Base-by-base conservation (phyloP, 352 stramenopile species). In the Phytophthora nicotianae region DNA sequence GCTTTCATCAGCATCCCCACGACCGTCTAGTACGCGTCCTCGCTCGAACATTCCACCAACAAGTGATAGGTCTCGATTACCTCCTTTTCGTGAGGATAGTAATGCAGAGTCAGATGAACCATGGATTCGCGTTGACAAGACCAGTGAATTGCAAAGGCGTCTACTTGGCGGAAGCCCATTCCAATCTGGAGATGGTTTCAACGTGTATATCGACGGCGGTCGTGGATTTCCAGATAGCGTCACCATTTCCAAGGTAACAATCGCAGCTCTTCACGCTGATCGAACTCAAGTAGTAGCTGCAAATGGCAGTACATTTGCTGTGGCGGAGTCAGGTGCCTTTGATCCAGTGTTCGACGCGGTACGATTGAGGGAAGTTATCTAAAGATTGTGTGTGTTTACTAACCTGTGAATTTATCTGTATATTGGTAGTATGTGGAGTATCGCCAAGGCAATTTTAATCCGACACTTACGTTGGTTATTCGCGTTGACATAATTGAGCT, bases 401-500 rank as follows among this genome's bases (percentile, higher is more conserved):
- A 3, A 17, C 14, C 33, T 19, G 33, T 17, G n/a, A 26, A 41
- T 54, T 49, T 9, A 23, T 48, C 17, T 60, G 17, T 13, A 61
- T 49, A 16, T 14, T 45, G 23, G 20, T 47, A 91, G 84, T 85
- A 74, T 47, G 51, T 81, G 50, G 90, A 96, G 47, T 97, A 83
- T 40, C 85, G 89, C 1, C 79, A 90, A 42, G 77, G 76, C 38
- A 57, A 35, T 2, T 92, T 96, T 64, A 90, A 95, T 23, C 83
- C 88, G 26, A 94, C 82, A 1, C 62, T 91, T 24, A 96, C 87
- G n/a, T 60, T 96, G 14, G 55, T 97, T 24, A 77, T 97, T 33
- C 83, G 90, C 17, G 45, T 97, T 10, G 90, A 97, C 41, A 96
- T 88, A 1, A 58, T 97, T 32, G 81, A 97, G 48, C 13, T 68